Evolutionary conservation across 1,284 basidiomycete genomes (phyloP).

Genomic region (Austropuccinia psidii): DNA sequence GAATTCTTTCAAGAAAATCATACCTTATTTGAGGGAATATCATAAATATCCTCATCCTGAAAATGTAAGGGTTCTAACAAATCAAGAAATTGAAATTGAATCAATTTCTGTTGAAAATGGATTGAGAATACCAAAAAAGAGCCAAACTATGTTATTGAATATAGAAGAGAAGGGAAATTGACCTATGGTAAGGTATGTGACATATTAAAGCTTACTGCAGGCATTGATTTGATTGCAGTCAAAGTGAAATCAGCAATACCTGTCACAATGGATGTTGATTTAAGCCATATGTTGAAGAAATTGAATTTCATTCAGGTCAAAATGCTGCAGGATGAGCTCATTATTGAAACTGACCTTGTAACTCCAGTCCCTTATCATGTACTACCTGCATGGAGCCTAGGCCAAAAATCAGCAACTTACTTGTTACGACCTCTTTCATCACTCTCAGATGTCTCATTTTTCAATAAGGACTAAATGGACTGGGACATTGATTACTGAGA

Average conservation of each 20-base stretch:
- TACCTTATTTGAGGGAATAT: neutral
- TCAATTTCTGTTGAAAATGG: neutral
- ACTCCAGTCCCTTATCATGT: neutral
- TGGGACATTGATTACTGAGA: too few relatives aligned
- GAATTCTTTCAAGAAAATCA: neutral
- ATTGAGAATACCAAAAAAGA: neutral
- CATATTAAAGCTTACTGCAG: neutral
- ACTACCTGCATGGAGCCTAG: neutral
- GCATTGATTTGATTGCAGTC: neutral
- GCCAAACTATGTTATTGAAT: constrained; percentile 8
- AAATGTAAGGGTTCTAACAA: neutral
- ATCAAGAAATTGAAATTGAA: neutral
- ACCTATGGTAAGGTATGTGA: neutral
- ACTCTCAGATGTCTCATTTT: too few relatives aligned
- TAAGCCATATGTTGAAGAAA: neutral
- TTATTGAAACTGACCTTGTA: neutral
- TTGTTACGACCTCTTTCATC: neutral
- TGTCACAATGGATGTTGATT: too few relatives aligned
- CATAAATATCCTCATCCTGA: neutral
- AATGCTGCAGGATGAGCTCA: neutral
- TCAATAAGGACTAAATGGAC: too few relatives aligned
- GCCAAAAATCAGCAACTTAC: neutral
- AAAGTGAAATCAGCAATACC: too few relatives aligned
- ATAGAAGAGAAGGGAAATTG: neutral
- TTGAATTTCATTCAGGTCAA: neutral